phyloP scores from a whole-genome alignment of 1,284 basidiomycete genomes.

The Uromyces viciae-fabae region DNA sequence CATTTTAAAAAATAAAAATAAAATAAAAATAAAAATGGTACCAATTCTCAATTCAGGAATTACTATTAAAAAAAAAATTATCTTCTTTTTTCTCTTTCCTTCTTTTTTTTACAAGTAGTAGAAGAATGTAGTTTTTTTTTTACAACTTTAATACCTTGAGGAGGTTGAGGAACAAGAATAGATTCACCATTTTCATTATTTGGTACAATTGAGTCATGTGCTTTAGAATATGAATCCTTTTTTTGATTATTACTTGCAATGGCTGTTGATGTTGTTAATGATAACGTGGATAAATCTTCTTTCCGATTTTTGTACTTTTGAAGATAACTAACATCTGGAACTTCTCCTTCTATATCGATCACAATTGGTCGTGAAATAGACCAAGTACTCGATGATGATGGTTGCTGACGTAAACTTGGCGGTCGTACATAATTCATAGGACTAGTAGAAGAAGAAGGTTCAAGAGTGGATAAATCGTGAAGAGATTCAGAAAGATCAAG shows the following conservation, averaged over 20 bases:
- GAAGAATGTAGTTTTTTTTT: constrained; percentile 14
- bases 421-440: not conserved
- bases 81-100: too few species aligned
- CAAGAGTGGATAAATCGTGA: constrained; percentile 59
- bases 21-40: too few species aligned
- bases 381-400: not conserved
- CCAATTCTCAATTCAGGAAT: too few species aligned
- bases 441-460: constrained; percentile 52
- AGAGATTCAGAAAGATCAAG: constrained; percentile 60
- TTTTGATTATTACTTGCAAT: constrained; percentile 2
- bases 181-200: not conserved
- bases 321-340: constrained; percentile 38
- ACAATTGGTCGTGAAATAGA: constrained; percentile 42
- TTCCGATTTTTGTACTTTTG: constrained; percentile 52
- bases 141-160: constrained; percentile 33
- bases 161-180: constrained; percentile 2
- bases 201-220: not conserved
- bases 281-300: not conserved
- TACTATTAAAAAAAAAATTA: too few species aligned
- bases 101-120: constrained; percentile 34
- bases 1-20: too few species aligned
- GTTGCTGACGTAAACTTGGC: not conserved
- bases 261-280: not conserved
- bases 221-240: not conserved
- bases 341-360: constrained; percentile 54